Evolutionary conservation across 495 filamentous ascomycete species (phyloP).

Genomic region (Penicillium crystallinum): DNA sequence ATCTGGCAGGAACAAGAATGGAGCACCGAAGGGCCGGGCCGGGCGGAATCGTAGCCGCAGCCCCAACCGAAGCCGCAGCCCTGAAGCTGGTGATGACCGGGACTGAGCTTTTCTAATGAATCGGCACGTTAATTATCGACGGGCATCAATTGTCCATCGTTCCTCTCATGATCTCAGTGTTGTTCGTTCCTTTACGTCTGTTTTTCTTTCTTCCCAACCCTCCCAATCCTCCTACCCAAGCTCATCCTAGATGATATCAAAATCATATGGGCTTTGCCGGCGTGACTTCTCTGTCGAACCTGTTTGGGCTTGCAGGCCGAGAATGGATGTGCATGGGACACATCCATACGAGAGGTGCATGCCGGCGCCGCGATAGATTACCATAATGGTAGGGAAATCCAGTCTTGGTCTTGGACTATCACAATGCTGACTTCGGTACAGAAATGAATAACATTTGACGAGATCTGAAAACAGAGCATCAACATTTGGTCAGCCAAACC

Average conservation of each 20-base stretch:
- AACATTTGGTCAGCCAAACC: background rate
- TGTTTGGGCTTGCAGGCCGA: background rate
- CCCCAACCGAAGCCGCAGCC: slow-evolving; percentile 58
- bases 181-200: slow-evolving; percentile 3
- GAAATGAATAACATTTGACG: slow-evolving; percentile 8
- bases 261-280: slow-evolving; percentile 6
- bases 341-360: slow-evolving; percentile 10
- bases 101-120: slow-evolving; percentile 21
- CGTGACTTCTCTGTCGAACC: background rate
- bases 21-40: slow-evolving; percentile 44
- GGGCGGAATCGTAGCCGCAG: slow-evolving; percentile 50
- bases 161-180: slow-evolving; percentile 14
- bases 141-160: background rate
- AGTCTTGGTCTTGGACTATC: background rate
- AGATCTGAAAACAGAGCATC: background rate
- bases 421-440: slow-evolving; percentile 12
- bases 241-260: slow-evolving; percentile 8
- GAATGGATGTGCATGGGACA: background rate
- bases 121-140: background rate
- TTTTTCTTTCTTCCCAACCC: slow-evolving; percentile 1
- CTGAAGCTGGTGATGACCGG: slow-evolving; percentile 34
- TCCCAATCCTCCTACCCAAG: slow-evolving; percentile 3
- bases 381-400: slow-evolving; percentile 23
- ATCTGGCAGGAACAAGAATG: slow-evolving; percentile 53
- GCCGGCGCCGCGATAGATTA: slow-evolving; percentile 32